phyloP scores from a whole-genome alignment of 2,329 filamentous ascomycete species.

The Penicillium sp. region DNA sequence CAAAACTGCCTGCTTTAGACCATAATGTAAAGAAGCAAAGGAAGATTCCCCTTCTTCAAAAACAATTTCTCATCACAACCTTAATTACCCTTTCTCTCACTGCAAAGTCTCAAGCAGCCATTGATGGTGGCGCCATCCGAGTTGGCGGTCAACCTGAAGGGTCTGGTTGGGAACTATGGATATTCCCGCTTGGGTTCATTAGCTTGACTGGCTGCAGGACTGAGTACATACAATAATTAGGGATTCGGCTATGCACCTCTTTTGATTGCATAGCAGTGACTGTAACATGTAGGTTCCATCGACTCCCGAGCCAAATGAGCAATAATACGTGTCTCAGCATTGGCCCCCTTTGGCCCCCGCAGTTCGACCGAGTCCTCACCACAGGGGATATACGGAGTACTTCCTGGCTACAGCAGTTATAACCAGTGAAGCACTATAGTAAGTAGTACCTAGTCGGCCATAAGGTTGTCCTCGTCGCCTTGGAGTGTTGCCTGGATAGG shows the following conservation, averaged over 20 bases:
- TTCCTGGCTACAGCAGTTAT: too few relatives aligned
- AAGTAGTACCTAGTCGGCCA: not conserved
- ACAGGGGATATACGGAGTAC: too few relatives aligned
- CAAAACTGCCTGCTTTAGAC: not conserved
- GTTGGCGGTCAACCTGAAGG: not conserved
- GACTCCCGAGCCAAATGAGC: not conserved
- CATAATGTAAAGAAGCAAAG: not conserved
- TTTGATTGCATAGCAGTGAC: not conserved
- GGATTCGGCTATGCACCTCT: not conserved
- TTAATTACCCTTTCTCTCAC: not conserved
- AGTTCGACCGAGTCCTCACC: not conserved
- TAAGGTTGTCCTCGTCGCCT: too few relatives aligned
- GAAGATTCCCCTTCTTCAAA: not conserved
- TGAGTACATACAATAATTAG: not conserved
- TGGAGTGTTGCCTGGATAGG: not conserved
- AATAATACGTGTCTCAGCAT: not conserved
- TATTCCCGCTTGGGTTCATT: too few relatives aligned
- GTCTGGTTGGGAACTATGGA: not conserved
- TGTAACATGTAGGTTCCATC: not conserved
- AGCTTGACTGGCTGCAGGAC: not conserved
- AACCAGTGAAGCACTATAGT: too few relatives aligned
- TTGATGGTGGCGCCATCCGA: not conserved
- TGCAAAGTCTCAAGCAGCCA: not conserved
- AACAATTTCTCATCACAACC: not conserved
- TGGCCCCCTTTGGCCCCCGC: not conserved